Conservation (phyloP, 2,329 filamentous ascomycete genomes). For the Metarhizium album region DNA sequence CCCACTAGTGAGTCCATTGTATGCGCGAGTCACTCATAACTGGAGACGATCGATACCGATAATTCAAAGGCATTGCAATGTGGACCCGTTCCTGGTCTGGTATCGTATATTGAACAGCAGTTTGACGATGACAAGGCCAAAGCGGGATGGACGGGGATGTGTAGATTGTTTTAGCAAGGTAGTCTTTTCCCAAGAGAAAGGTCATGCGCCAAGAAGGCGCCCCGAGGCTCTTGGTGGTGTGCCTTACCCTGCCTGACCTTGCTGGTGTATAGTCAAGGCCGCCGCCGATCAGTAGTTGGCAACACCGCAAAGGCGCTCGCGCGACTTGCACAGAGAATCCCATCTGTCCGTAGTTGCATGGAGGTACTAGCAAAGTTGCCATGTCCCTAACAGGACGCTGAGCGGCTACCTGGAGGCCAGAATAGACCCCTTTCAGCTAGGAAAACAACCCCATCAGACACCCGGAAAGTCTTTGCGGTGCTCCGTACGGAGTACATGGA, state of each 20-base stretch:
- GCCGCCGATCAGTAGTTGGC: background rate
- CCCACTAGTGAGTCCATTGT: background rate
- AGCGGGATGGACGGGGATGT: background rate
- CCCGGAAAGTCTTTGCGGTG: background rate
- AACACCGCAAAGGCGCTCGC: background rate
- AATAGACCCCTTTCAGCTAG: background rate
- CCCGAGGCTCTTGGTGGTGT: background rate
- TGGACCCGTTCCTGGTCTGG: background rate
- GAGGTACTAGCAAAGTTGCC: background rate
- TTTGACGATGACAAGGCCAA: background rate
- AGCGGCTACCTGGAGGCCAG: background rate
- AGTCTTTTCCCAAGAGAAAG: background rate
- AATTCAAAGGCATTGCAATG: background rate
- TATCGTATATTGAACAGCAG: background rate
- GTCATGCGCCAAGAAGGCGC: background rate
- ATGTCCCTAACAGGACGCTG: background rate
- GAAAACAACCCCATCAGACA: background rate
- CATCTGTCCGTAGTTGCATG: background rate
- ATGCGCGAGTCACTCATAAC: background rate
- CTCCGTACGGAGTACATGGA: background rate
- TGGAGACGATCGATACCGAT: background rate
- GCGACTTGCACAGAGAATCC: background rate
- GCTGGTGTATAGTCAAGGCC: background rate
- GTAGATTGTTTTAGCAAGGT: background rate
- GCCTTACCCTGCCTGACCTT: background rate